A percentile compares a stretch with the other conserved stretches of the same genome.
These are phyloP conservation scores for Plasmopara halstedii DNA, from an alignment of 352 stramenopile species.

Conservation along the genomic window DNA sequence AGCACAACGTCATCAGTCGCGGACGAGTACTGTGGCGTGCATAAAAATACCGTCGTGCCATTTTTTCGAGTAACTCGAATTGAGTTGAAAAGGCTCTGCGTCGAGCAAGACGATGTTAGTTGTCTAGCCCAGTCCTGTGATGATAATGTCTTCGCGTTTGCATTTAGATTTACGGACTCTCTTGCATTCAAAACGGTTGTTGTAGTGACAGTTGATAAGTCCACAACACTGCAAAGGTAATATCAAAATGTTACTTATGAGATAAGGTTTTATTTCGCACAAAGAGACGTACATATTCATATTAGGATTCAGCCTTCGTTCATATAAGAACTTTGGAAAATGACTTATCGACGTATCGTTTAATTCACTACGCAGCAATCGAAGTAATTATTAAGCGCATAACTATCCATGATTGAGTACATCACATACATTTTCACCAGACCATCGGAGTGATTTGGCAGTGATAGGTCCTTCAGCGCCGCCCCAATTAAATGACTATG, in stretches of 20 bases:
- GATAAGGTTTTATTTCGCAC: background rate
- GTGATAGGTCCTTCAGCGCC: background rate
- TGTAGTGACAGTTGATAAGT: conserved; percentile 4
- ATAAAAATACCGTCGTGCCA: background rate
- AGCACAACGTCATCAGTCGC: background rate
- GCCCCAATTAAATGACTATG: background rate
- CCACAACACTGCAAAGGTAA: conserved; percentile 1
- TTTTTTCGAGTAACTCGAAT: background rate
- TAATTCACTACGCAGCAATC: background rate
- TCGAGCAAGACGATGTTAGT: background rate
- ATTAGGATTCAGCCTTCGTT: background rate
- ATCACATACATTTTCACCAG: background rate
- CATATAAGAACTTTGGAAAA: background rate
- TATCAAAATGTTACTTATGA: background rate
- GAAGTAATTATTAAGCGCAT: background rate
- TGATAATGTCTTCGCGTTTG: conserved; percentile 1
- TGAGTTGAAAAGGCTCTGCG: background rate
- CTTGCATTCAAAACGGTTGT: background rate
- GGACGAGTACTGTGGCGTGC: background rate
- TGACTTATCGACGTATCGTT: background rate
- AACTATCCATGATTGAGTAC: background rate
- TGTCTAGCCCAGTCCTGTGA: conserved; percentile 3
- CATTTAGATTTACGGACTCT: conserved; percentile 1
- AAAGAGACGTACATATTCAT: background rate
- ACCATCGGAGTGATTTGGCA: background rate